Evolutionary conservation across 257 asterid genomes (phyloP).

Genomic region (Solanum infundibuliforme): DNA sequence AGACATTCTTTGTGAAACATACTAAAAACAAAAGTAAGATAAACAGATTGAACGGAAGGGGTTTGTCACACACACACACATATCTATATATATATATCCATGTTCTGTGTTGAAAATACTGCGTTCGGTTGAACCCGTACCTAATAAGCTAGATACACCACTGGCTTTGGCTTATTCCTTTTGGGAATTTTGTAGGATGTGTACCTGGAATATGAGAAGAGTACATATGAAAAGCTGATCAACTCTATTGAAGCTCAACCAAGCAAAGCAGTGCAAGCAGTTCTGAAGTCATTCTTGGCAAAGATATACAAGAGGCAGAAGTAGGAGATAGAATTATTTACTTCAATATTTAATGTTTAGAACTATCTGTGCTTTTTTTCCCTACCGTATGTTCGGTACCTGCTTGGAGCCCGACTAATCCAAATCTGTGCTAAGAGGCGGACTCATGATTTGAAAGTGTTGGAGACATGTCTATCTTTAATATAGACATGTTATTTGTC

Average conservation of each 20-base stretch:
- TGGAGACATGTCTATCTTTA: neutral
- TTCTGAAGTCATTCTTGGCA: slow-evolving; percentile 24
- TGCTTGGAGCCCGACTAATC: neutral
- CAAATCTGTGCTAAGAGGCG: neutral
- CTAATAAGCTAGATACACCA: neutral
- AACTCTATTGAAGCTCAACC: slow-evolving; percentile 24
- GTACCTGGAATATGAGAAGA: slow-evolving; percentile 23
- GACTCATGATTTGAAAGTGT: neutral
- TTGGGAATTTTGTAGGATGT: slow-evolving; percentile 10
- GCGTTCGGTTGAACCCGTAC: neutral
- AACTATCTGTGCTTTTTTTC: neutral
- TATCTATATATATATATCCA: neutral
- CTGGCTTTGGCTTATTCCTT: neutral
- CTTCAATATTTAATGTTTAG: neutral
- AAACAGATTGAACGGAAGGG: neutral
- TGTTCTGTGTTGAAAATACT: neutral
- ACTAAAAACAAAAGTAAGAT: neutral
- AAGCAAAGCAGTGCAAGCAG: slow-evolving; percentile 27
- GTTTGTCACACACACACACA: neutral
- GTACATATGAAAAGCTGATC: slow-evolving; percentile 18
- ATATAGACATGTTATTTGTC: neutral
- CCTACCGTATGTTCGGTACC: neutral
- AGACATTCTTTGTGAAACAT: neutral
- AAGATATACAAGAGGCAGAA: slow-evolving; percentile 37
- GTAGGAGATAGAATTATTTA: neutral